Base-by-base conservation (phyloP, 2,329 filamentous ascomycete species). In the Tolypocladium tundrense region DNA sequence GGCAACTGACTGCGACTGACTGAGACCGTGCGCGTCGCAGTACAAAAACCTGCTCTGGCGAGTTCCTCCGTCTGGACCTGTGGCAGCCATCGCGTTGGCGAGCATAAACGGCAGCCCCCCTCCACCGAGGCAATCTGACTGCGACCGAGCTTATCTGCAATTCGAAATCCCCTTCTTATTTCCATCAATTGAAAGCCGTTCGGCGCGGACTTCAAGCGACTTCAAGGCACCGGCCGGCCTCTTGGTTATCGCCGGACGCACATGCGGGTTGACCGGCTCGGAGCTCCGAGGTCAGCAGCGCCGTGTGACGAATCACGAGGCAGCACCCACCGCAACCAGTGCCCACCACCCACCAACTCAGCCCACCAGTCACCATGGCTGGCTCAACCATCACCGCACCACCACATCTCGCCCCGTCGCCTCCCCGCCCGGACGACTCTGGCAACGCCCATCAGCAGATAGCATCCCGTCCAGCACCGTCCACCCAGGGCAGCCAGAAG, bases 271-370 rank as follows among this genome's bases (percentile, higher is more conserved):
- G 33, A 45, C 55, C 50, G 52, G 59, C 58, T 68, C 68, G 67
- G 68, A 69, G 61, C 57, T 69, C 63, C 65, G 65, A 70, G 63
- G 54, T 13, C 53, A 35, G 19, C 48, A 37, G 16, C 57, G 50
- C 54, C 14, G 16, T 10, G 8, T 53, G 52, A 57, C 60, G 57
- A 61, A 59, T 58, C 58, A 55, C 48, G 16, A 57, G 37, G 16
- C 51, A 52, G 56, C 33, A 53, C 6, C 58, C 24, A 24, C 59
- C 58, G 51, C 43, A 58, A 39, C 58, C 60, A 57, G 61, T 37
- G 48, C 24, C 48, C 48, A 52, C 48, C 31, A 3, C 53, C 37
- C 42, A 53, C 57, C 59, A 52, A 58, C 58, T 54, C 57, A 33
- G 31, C 53, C 59, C 57, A 55, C 56, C 45, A 45, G 21, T 52